Evolutionary conservation across 805 yeast species (phyloP), one percentile per base, ranked within the genome.

Genomic region (Clavispora asparagi): DNA sequence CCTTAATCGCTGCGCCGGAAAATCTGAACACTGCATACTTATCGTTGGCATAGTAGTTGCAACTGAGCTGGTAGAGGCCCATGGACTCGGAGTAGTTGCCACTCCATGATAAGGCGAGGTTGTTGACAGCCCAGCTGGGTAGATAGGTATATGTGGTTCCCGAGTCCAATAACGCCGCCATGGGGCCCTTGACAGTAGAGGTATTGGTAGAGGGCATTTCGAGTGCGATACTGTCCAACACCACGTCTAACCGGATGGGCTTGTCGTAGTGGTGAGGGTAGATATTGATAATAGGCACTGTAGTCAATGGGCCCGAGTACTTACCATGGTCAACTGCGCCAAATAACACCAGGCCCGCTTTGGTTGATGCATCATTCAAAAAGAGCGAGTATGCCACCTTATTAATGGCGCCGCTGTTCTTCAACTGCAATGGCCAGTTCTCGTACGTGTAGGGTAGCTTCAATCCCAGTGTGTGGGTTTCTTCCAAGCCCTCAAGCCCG

Each of bases 401-500:
- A 39, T 73, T 56, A 49, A 81, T 85, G 37, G 77, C 56, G 0
- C 90, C 91, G 44, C 77, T 76, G 29, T 67, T 59, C 42, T 74
- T 81, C 70, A 88, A 63, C 48, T 76, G 75, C 45, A 71, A 53
- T 0, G 96, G 96, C 47, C 87, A 66, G 62, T 88, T 87, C 45
- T 76, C 72, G 63, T 87, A 87, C 14, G 64, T 64, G 57, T 68
- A 65, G n/a, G n/a, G 9, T 40, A 39, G 43, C 2, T 51, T 51
- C 13, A 48, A 26, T 19, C 47, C 13, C 26, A 43, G 39, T 16
- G 57, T 42, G 54, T 58, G 63, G 1, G 92, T 85, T 4, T 79
- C 71, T 63, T 90, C 96, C 45, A 86, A 71, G 12, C 81, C 85
- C 6, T 78, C 66, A 42, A 85, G 70, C 10, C 94, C 92, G 51